Evolutionary conservation across 1,284 basidiomycete species (phyloP).

Genomic region (Irpex sp.): DNA sequence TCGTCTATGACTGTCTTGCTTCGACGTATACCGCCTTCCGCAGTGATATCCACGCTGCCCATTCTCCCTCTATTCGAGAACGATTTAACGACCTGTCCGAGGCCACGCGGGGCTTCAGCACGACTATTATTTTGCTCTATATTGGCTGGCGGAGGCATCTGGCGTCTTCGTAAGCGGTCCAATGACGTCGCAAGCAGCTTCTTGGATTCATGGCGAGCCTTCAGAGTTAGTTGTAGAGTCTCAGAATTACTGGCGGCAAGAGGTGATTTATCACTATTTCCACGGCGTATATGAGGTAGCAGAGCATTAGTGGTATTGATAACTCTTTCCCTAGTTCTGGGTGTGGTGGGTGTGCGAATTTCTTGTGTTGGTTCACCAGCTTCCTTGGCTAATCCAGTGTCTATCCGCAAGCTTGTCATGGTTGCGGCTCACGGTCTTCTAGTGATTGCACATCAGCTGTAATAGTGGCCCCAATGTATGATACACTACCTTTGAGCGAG

Average conservation of each 20-base stretch:
- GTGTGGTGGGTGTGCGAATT: background rate
- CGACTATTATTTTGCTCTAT: conserved; percentile 35
- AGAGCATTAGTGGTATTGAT: conserved; percentile 27
- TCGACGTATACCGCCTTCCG: conserved; percentile 14
- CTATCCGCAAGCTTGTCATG: background rate
- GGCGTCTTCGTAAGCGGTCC: conserved; percentile 49
- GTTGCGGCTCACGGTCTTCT: background rate
- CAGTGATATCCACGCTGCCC: conserved; percentile 1
- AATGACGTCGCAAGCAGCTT: conserved; percentile 60
- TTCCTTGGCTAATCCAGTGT: background rate
- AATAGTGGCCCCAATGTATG: too few species aligned
- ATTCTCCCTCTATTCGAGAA: conserved; percentile 34
- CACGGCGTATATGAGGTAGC: conserved; percentile 29
- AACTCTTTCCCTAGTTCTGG: conserved; percentile 18
- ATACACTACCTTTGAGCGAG: too few species aligned
- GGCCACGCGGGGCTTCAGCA: conserved; percentile 26
- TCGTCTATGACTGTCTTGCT: conserved; percentile 26
- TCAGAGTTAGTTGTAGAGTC: conserved; percentile 27
- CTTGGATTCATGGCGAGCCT: conserved; percentile 50
- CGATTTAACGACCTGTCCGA: conserved; percentile 40
- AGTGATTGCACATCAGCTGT: too few species aligned
- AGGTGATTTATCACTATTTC: conserved; percentile 28
- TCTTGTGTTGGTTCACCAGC: background rate
- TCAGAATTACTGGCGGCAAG: conserved; percentile 12
- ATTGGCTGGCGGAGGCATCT: conserved; percentile 43